These are phyloP conservation scores for Yamadazyma insecticola DNA, from an alignment of 805 yeast genomes.

Conservation along the genomic window DNA sequence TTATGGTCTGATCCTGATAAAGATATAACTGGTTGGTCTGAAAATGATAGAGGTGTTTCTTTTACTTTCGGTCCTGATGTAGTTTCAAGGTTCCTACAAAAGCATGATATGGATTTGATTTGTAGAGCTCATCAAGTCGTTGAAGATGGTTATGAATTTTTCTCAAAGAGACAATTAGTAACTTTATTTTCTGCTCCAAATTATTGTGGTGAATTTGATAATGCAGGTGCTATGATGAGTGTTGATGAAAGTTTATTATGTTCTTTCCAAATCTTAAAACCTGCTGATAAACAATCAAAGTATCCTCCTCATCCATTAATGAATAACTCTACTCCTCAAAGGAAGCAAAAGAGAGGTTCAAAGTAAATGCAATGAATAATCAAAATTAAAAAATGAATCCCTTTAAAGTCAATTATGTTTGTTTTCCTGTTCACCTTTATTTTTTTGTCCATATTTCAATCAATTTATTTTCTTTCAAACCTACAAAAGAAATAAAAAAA, in stretches of 20 bases:
- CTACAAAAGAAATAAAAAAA: too few species aligned
- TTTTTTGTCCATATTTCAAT: too few species aligned
- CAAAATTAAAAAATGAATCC: too few species aligned
- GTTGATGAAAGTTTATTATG: conserved; percentile 95
- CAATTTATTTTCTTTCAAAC: too few species aligned
- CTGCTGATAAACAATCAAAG: conserved; percentile 93
- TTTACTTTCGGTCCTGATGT: conserved; percentile 99
- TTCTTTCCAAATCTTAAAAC: conserved; percentile 94
- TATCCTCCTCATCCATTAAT: conserved; percentile 34
- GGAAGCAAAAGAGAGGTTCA: conserved; percentile 49
- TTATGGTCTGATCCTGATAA: conserved; percentile 99
- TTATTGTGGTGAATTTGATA: conserved; percentile 98
- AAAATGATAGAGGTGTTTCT: conserved; percentile 97
- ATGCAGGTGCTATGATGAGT: conserved; percentile 99
- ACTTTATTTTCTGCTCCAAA: conserved; percentile 96
- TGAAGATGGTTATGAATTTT: conserved; percentile 98
- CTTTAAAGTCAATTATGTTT: too few species aligned
- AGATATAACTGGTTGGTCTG: conserved; percentile 98
- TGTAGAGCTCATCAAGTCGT: conserved; percentile 99
- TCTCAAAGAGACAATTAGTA: conserved; percentile 91
- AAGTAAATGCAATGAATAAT: conserved; percentile 32
- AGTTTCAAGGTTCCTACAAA: conserved; percentile 90
- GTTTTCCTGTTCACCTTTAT: too few species aligned
- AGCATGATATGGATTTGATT: conserved; percentile 96
- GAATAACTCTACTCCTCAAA: conserved; percentile 46